Base-by-base conservation (phyloP, 2,329 filamentous ascomycete species). In the Cordyceps fumosorosea region DNA sequence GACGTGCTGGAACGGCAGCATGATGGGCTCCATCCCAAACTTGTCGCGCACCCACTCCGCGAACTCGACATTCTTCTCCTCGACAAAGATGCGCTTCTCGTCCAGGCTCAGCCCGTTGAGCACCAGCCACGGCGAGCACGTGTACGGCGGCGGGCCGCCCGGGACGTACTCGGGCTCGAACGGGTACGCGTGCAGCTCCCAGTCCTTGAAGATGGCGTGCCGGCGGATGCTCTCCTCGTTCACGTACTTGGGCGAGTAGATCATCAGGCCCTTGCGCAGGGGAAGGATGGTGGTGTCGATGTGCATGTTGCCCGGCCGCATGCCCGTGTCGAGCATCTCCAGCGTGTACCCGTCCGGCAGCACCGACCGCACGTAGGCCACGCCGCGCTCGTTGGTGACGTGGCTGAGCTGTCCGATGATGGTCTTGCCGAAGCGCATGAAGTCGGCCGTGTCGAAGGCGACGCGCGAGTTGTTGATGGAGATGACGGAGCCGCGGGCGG, bases 271-370 rank as follows among this genome's bases (percentile, higher is more conserved):
- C 1, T 67, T 42, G 10, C 69, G 65, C 4, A 73, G 66, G 8
- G 72, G 71, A 1, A 72, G 65, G 14, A 73, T 68, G 3, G 70
- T 72, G 1, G 69, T 66, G 62, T 73, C 72, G 29, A 73, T 72
- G 48, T 73, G 71, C 70, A 72, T 72, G 10, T 26, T 29, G 69
- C 69, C 50, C 69, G 32, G n/a, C 51, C 29, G 54, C 26, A 40
- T 50, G 62, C 4, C 66, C 62, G 22, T 73, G 11, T 67, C 62
- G 2, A 73, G 55, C 5, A 74, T 61, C 63, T 72, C 70, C n/a
- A 73, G 63, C 2, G 58, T 65, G 60, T 74, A 73, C 6, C 69
- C 56, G 3, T 37, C 45, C 12, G 56, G 56, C 2, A 56, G n/a
- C 24, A 45, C 26, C 2, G 37, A 18, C 18, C 42, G 40, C 22